These are phyloP conservation scores for Penicillium goetzii DNA, from an alignment of 495 filamentous ascomycete species.

Conservation along the genomic window DNA sequence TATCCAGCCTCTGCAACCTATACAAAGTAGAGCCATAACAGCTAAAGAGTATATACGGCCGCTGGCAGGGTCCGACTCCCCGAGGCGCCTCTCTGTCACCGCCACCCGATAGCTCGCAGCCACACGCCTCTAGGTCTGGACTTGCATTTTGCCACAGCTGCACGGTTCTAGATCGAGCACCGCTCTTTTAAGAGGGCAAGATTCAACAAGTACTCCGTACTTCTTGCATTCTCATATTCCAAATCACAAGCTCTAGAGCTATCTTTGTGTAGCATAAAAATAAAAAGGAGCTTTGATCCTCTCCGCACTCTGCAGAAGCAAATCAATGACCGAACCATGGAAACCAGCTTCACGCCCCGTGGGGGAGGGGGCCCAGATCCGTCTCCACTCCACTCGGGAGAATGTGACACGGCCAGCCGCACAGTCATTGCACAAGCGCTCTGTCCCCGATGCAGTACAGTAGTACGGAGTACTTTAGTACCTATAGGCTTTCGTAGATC, in stretches of 20 bases:
- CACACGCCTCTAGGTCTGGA: not conserved
- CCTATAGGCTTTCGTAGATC: not conserved
- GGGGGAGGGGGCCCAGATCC: slow-evolving; percentile 17
- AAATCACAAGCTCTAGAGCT: not conserved
- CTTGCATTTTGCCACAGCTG: slow-evolving; percentile 14
- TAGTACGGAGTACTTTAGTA: not conserved
- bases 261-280: not conserved
- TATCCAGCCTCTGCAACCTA: slow-evolving; percentile 4
- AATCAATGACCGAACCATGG: slow-evolving; percentile 5
- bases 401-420: slow-evolving; percentile 21
- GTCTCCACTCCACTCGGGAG: slow-evolving; percentile 1
- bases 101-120: slow-evolving; percentile 13
- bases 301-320: slow-evolving; percentile 2
- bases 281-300: not conserved
- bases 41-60: not conserved
- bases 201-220: too few species aligned
- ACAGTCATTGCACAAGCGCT: slow-evolving; percentile 14
- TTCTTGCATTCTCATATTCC: not conserved
- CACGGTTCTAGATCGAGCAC: slow-evolving; percentile 9
- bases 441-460: slow-evolving; percentile 8
- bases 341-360: slow-evolving; percentile 16
- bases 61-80: slow-evolving; percentile 1
- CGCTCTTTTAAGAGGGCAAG: not conserved
- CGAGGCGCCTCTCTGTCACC: not conserved
- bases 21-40: too few species aligned